Percentiles rank a stretch among this genome's conserved stretches.
Conservation (phyloP, 768 basidiomycete species). For the Asterophora parasitica region DNA sequence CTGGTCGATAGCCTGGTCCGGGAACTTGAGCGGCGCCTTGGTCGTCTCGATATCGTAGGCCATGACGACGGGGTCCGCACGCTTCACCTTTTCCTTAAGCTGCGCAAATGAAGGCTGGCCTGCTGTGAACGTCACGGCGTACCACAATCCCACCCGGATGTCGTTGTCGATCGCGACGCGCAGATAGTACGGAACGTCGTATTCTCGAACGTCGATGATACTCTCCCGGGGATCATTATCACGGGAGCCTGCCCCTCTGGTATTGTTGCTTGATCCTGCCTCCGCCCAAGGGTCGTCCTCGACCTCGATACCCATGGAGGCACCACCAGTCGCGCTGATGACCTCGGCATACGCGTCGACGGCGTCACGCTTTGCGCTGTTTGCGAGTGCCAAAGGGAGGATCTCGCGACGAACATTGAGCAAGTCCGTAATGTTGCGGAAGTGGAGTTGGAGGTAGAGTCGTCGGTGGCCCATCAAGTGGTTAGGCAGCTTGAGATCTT, state of each 20-base stretch:
- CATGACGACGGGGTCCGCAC: conserved; percentile 98
- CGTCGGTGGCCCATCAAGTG: conserved; percentile 94
- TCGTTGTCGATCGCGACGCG: conserved; percentile 99
- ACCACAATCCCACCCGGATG: conserved; percentile 98
- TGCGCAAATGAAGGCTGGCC: conserved; percentile 72
- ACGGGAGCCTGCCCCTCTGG: conserved; percentile 27
- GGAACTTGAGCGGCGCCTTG: conserved; percentile 99
- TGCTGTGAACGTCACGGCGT: conserved; percentile 75
- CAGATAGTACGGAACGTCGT: conserved; percentile 95
- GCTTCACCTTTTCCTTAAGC: conserved; percentile 85
- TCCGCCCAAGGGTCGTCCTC: conserved; percentile 58
- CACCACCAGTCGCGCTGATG: conserved; percentile 70
- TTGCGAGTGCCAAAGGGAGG: conserved; percentile 83
- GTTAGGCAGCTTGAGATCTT: conserved; percentile 93
- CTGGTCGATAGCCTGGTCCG: conserved; percentile 92
- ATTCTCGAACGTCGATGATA: conserved; percentile 93
- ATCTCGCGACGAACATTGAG: conserved; percentile 84
- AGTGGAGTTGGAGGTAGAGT: conserved; percentile 83
- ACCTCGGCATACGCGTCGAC: conserved; percentile 98
- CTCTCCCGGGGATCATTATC: conserved; percentile 86
- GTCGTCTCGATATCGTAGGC: conserved; percentile 99
- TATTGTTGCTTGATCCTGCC: conserved; percentile 29
- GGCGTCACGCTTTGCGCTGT: conserved; percentile 88
- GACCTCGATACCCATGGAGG: conserved; percentile 62
- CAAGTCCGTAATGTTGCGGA: conserved; percentile 92